These are phyloP conservation scores for Hyaloperonospora arabidopsidis DNA, from an alignment of 352 stramenopile species.

Conservation along the genomic window DNA sequence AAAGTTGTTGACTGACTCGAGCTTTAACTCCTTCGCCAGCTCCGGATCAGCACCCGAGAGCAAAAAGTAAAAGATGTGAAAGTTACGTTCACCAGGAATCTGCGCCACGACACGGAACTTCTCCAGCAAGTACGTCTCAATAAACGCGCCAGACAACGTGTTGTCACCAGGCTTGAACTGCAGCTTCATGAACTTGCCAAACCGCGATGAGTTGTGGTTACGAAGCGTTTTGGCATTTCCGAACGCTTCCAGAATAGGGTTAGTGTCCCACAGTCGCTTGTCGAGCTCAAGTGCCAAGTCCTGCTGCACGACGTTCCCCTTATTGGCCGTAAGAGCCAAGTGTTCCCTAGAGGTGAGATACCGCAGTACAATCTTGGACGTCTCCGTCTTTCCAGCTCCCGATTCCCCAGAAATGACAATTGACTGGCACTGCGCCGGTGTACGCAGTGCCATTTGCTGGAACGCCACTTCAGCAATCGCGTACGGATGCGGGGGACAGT, in stretches of 20 bases:
- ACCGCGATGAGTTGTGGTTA: slow-evolving; percentile 84
- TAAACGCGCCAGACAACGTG: slow-evolving; percentile 69
- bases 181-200: slow-evolving; percentile 88
- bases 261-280: slow-evolving; percentile 83
- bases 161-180: slow-evolving; percentile 73
- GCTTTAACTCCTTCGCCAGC: slow-evolving; percentile 48
- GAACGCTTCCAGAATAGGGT: slow-evolving; percentile 84
- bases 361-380: slow-evolving; percentile 83
- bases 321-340: slow-evolving; percentile 38
- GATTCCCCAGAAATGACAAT: slow-evolving; percentile 86
- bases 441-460: slow-evolving; percentile 81
- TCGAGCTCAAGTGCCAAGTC: slow-evolving; percentile 72
- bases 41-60: slow-evolving; percentile 61
- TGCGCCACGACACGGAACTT: slow-evolving; percentile 86
- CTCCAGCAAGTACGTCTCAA: slow-evolving; percentile 86
- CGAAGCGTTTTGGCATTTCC: slow-evolving; percentile 84
- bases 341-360: slow-evolving; percentile 82
- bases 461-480: slow-evolving; percentile 82
- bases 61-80: slow-evolving; percentile 90
- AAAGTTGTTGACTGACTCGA: slow-evolving; percentile 51
- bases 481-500: slow-evolving; percentile 76
- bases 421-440: slow-evolving; percentile 76
- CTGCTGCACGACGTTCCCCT: slow-evolving; percentile 32
- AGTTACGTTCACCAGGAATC: slow-evolving; percentile 83
- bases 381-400: slow-evolving; percentile 83